Conservation (phyloP, 1,139 yeast species). For the Debaryomyces sp. region DNA sequence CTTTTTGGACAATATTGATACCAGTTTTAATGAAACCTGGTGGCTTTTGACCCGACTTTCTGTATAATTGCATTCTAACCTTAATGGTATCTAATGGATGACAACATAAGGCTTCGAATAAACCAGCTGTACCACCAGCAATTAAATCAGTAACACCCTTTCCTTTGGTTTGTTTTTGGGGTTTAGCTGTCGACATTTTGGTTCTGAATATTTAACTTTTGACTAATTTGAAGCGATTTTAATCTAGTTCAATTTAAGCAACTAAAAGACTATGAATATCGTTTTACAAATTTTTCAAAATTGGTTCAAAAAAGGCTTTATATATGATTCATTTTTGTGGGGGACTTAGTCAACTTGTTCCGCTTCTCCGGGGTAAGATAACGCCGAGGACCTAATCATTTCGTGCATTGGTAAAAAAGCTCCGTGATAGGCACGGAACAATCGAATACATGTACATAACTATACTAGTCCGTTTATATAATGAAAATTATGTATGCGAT, state of each 20-base stretch:
- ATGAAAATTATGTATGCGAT: conserved; percentile 6
- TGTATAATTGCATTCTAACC: conserved; percentile 92
- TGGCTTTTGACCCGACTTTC: conserved; percentile 62
- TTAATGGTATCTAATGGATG: conserved; percentile 95
- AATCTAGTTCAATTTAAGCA: background rate
- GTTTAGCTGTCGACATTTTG: conserved; percentile 19
- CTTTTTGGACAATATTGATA: conserved; percentile 71
- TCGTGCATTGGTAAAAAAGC: conserved; percentile 8
- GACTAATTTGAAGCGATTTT: background rate
- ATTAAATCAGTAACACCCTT: conserved; percentile 70
- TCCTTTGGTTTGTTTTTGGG: conserved; percentile 30
- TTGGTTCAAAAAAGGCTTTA: background rate
- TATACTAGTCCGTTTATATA: conserved; percentile 8
- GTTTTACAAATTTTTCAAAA: conserved; percentile 2
- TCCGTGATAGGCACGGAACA: background rate
- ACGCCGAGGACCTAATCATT: conserved; percentile 7
- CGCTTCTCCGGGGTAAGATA: conserved; percentile 13
- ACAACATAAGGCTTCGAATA: conserved; percentile 93
- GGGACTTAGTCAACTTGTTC: conserved; percentile 9
- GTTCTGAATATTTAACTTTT: conserved; percentile 1
- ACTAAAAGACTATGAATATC: background rate
- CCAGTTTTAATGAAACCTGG: conserved; percentile 91
- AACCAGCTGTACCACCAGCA: conserved; percentile 97
- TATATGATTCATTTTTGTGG: conserved; percentile 8
- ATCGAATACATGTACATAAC: background rate